Base-by-base conservation (phyloP, 2,329 filamentous ascomycete genomes). In the Rutstroemia sp. region DNA sequence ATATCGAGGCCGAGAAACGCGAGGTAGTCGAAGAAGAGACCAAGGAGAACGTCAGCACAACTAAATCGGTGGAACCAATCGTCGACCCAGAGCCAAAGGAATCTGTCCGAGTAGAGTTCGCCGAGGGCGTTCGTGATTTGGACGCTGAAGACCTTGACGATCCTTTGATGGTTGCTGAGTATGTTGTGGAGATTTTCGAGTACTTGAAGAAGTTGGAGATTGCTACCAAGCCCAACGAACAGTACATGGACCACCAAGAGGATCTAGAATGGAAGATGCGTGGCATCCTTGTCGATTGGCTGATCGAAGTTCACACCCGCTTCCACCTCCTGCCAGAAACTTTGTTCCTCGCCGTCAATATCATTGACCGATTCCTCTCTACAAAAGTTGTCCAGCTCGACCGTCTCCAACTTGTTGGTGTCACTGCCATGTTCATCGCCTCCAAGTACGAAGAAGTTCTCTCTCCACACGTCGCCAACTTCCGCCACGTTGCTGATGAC, bases 371-470 rank as follows among this genome's bases (percentile, higher is more conserved):
- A 59, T 99, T 97, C 78, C 82, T 99, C 48, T 96, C 92, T 0
- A 84, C 86, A 68, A 96, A 97, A 78, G 87, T 96, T 34, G 94
- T 99, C 47, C 90, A 95, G 74, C 84, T 99, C 48, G 92, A 97
- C 72, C 91, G 92, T 60, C 85, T 99, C 5, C 94, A 99, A 74
- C 82, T 99, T 8, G 94, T 99, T 57, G 94, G 94, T 68, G 92
- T 97, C 68, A 96, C 94, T 23, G 94, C 92, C 72, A 97, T 99
- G 94, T 97, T 97, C 77, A 96, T 97, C 69, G 94, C 94, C 12
- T 95, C 92, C 69, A 99, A 99, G 77, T 99, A 97, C 71, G 92
- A 99, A 74, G 94, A 99, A 72, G 92, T 99, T 50, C 82, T 99
- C 51, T 97, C 94, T 10, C 94, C 94, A 47, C 92, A 97, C 65